Evolutionary conservation across 345 rosid species (phyloP), one percentile per base, ranked within the genome.

Genomic region (Erodium maritimum): DNA sequence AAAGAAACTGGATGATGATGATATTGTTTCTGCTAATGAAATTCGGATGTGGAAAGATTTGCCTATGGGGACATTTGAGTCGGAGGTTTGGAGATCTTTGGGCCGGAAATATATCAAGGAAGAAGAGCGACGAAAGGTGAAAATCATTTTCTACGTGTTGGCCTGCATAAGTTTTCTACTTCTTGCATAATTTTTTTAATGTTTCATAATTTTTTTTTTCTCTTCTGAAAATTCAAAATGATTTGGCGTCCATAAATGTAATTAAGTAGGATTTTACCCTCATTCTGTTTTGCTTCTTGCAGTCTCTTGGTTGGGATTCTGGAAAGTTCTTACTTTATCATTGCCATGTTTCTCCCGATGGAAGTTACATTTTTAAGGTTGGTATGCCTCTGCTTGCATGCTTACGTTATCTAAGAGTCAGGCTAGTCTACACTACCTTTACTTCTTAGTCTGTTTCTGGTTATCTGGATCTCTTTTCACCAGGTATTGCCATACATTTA

Each of bases 361-460:
- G 86, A 12, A 76, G 57, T 60, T 73, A 17, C 60, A 67, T 66
- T 46, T 88, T 82, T 70, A 83, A 80, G 87, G 88, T 82, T 65
- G 33, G 46, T 62, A 29, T 19, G 52, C 64, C 22, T 68, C 5
- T 29, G 37, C 5, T 5, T 29, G 37, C 5, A 11, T 29, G 37
- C n/a, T n/a, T n/a, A n/a, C n/a, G n/a, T n/a, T n/a, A n/a, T n/a
- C n/a, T n/a, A n/a, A n/a, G n/a, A n/a, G n/a, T n/a, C n/a, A n/a
- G n/a, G n/a, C n/a, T n/a, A n/a, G n/a, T n/a, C n/a, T n/a, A n/a
- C n/a, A n/a, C n/a, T n/a, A n/a, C n/a, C n/a, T n/a, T n/a, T n/a
- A n/a, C n/a, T n/a, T n/a, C n/a, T n/a, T n/a, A n/a, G n/a, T n/a
- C n/a, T n/a, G n/a, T n/a, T n/a, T n/a, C n/a, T n/a, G n/a, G n/a